Evolutionary conservation across 1,139 yeast species (phyloP), one percentile per base, ranked within the genome.

Genomic region (Sugiyamaella castrensis): DNA sequence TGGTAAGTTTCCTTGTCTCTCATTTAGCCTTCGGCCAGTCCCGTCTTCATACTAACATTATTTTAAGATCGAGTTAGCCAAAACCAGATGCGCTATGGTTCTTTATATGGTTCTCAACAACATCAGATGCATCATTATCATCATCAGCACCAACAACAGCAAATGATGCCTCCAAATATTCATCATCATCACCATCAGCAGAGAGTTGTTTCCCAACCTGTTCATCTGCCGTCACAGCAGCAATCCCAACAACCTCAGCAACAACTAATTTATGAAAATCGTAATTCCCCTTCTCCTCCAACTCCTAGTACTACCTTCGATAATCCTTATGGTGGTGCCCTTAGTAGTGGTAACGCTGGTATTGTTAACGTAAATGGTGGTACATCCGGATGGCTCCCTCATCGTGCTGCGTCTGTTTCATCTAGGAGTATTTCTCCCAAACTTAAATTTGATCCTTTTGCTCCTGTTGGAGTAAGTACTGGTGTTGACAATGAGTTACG

Each of bases 391-490:
- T 42, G 46, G 46, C 27, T 13, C 2, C 40, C 46, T 28, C 38
- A 42, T 15, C 29, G 46, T 19, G 46, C 46, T 11, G 40, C 39
- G 29, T 42, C 46, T 13, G 35, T 12, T 15, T 42, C 46, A 1
- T 10, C 43, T 16, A 40, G 52, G 5, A 51, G 54, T 31, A 39
- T 46, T 29, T 51, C 55, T 2, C 48, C 51, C 3, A 46, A 48
- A 30, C 45, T 54, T 16, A 54, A 43, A 33, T 54, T 52, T 46
- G 55, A 52, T 43, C 55, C 55, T 11, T 52, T 52, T 45, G 55
- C 52, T 19, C 55, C 55, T 8, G 52, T 52, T 32, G 40, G 40
- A 12, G 16, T 19, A 30, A 39, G 36, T n/a, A 31, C 40, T 9
- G 29, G 13, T 2, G 28, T 16, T 12, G 29, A 32, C 8, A 6